Base-by-base conservation (phyloP, 495 filamentous ascomycete species). In the Penicillium canariense region DNA sequence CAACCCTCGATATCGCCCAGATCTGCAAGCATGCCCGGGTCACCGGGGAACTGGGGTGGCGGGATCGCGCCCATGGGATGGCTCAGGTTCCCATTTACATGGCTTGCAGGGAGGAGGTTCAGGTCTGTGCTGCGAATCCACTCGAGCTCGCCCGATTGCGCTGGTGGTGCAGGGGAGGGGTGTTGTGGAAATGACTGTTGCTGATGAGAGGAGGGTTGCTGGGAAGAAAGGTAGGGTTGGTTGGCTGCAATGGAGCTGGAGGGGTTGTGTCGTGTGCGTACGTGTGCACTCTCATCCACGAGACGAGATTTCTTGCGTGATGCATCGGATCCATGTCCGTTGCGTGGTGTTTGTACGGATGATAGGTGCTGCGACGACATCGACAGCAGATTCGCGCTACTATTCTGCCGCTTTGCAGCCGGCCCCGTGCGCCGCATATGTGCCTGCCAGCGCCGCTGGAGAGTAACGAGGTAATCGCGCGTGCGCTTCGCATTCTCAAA, bases 401-500 rank as follows among this genome's bases (percentile, higher is more conserved):
- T 73, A 42, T 64, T 65, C 26, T 71, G 71, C 10, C 75, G 63
- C 47, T 76, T 77, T 6, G 66, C 50, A 0, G 58, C 65, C 0
- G 68, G 54, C 4, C 73, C 71, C 2, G 71, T 65, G n/a, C 70
- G 67, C 20, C 72, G 71, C 72, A 78, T 76, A 25, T 72, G 68
- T 3, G 71, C 65, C 57, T 78, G 75, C 75, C 75, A 78, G 34
- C 75, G 62, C n/a, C 73, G 68, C 36, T 78, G 75, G 0, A 78
- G 60, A 15, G 71, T 72, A 7, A 78, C 75, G 0, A 78, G 63
- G 48, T 71, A 75, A 31, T 77, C 74, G 4, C 74, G 67, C 0
- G 74, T 77, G 3, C 74, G 71, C 47, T 77, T 77, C 0, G 74
- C 74, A 40, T 77, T 77, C 25, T 77, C 74, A 39, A 77, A 77